phyloP scores from a whole-genome alignment of 768 basidiomycete genomes.

The Boletellus ananiceps region DNA sequence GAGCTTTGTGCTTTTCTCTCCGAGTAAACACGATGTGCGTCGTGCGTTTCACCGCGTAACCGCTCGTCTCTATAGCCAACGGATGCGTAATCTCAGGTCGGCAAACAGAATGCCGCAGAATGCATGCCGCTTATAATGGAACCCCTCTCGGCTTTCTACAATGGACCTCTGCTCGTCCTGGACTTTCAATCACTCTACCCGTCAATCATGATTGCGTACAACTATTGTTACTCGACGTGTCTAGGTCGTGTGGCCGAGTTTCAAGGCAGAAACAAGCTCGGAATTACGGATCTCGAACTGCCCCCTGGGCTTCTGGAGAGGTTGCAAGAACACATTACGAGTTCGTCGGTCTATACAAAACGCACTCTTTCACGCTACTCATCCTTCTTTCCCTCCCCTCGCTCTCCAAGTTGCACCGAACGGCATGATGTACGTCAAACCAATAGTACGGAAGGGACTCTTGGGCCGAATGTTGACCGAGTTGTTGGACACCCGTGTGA shows the following conservation, averaged over 20 bases:
- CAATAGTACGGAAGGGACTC: constrained; percentile 76
- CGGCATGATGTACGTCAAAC: constrained; percentile 91
- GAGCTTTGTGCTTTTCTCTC: constrained; percentile 85
- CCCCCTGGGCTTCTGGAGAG: constrained; percentile 63
- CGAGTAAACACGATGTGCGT: constrained; percentile 77
- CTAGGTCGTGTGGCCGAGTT: constrained; percentile 86
- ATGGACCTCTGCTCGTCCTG: constrained; percentile 85
- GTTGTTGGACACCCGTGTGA: constrained; percentile 89
- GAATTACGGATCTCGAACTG: constrained; percentile 69
- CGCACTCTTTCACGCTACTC: neutral
- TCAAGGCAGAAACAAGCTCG: constrained; percentile 84
- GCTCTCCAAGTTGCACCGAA: constrained; percentile 77
- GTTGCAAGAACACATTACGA: constrained; percentile 71
- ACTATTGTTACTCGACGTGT: constrained; percentile 96
- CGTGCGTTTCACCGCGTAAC: neutral
- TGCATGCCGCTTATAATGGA: constrained; percentile 96
- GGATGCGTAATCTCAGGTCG: constrained; percentile 56
- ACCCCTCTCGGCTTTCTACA: constrained; percentile 89
- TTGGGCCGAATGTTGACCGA: constrained; percentile 90
- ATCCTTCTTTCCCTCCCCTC: neutral
- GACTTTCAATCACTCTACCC: constrained; percentile 98
- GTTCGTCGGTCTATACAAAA: constrained; percentile 37
- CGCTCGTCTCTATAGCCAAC: neutral
- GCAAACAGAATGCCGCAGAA: constrained; percentile 92
- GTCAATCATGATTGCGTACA: constrained; percentile 97